Base-by-base conservation (phyloP, 768 basidiomycete species). In the Pleurotus cornucopiae region DNA sequence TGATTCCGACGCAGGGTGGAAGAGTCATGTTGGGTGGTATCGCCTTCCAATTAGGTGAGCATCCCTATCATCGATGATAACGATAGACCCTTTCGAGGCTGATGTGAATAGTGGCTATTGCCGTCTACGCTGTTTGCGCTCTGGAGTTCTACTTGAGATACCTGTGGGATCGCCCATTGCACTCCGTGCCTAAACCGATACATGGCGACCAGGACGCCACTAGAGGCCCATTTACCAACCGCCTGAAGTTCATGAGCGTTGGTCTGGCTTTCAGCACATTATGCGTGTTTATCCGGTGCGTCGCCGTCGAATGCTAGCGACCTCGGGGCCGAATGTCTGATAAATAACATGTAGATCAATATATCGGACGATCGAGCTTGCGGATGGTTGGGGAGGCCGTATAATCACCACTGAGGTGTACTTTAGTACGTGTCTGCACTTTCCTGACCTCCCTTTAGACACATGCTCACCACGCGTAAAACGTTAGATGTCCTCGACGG, bases 11-110 rank as follows among this genome's bases (percentile, higher is more conserved):
- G 12, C 40, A 69, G 67, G 72, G 71, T 7, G 69, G 65, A 1
- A 55, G 77, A 44, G 73, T 85, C 63, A 85, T 86, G 83, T 73
- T 85, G 9, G 81, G 69, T 1, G 87, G 85, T 49, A 86, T 89
- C 57, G 70, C 71, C 14, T 77, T 86, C 61, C 85, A 88, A 61
- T 65, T 85, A 13, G 61, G 76, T 77, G 55, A 23, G 74, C 59
- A 5, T 21, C 13, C 14, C 1, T n/a, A 18, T 6, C 18, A 52
- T 16, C 44, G 41, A 34, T 9, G 41, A n/a, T 21, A 9, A 4
- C 39, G 14, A 30, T 11, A 20, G 7, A 3, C 6, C 30, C 30
- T 34, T 34, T 9, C 30, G 30, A 34, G 30, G 11, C 30, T 34
- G 7, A 11, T 34, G 30, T 3, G 30, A 34, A 11, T 57, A 81